phyloP scores from a whole-genome alignment of 192 early-diverging fungal species.

The Linderina pennispora region DNA sequence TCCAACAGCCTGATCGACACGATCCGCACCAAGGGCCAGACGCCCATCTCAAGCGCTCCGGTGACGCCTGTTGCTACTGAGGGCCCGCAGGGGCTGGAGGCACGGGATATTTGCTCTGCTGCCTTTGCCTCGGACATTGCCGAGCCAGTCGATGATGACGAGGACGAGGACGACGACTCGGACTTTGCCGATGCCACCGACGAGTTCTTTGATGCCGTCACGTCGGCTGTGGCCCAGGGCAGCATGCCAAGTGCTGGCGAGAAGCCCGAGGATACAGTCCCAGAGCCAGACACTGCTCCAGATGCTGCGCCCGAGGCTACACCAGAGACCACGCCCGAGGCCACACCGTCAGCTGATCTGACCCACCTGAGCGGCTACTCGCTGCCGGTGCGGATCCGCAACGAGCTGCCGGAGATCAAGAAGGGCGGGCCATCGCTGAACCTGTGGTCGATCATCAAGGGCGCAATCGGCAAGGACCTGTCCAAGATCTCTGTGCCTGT shows the following conservation, averaged over 20 bases:
- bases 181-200: constrained; percentile 50
- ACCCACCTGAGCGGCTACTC: constrained; percentile 39
- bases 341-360: constrained; percentile 7
- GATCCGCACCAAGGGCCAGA: constrained; percentile 10
- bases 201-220: constrained; percentile 64
- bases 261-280: constrained; percentile 4
- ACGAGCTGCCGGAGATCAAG: constrained; percentile 43
- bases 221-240: constrained; percentile 20
- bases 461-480: constrained; percentile 82
- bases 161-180: constrained; percentile 36
- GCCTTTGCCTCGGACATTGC: not conserved
- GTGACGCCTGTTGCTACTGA: too few species aligned
- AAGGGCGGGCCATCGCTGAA: constrained; percentile 59
- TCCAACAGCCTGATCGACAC: constrained; percentile 31
- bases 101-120: too few species aligned
- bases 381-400: constrained; percentile 22
- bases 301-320: too few species aligned
- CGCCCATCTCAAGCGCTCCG: not conserved
- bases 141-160: not conserved
- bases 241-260: constrained; percentile 4
- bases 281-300: too few species aligned
- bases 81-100: too few species aligned
- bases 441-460: constrained; percentile 84
- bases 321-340: too few species aligned
- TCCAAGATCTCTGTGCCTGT: constrained; percentile 80